phyloP scores from a whole-genome alignment of 345 rosid species.

The Ceriops zippeliana region DNA sequence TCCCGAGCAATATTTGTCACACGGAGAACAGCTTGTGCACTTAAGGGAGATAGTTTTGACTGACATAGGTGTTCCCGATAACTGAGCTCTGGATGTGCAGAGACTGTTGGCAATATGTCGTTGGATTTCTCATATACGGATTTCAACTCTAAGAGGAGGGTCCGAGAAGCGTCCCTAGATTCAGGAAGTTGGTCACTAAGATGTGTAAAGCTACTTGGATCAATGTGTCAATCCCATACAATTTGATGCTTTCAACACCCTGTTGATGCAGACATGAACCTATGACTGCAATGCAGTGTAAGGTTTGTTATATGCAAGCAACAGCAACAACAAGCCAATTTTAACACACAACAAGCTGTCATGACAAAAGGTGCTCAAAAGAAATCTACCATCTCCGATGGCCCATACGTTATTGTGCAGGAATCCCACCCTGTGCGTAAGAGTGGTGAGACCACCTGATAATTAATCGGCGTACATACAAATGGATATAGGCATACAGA shows the following conservation, averaged over 20 bases:
- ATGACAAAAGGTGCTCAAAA: too few species aligned
- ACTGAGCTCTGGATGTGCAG: conserved; percentile 42
- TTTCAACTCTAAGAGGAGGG: conserved; percentile 77
- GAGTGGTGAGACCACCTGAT: too few species aligned
- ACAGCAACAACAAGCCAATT: too few species aligned
- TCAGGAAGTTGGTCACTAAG: conserved; percentile 94
- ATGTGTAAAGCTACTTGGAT: conserved; percentile 76
- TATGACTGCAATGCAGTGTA: not conserved
- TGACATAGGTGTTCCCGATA: conserved; percentile 83
- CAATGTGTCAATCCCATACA: conserved; percentile 79
- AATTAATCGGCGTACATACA: too few species aligned
- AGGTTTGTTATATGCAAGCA: not conserved
- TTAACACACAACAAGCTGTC: too few species aligned
- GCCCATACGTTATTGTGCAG: too few species aligned
- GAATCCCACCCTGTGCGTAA: too few species aligned
- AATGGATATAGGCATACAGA: too few species aligned
- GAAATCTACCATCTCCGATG: too few species aligned
- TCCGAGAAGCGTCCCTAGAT: conserved; percentile 88
- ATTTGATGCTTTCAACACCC: conserved; percentile 80
- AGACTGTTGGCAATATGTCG: conserved; percentile 23
- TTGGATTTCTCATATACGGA: conserved; percentile 57
- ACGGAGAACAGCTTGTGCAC: conserved; percentile 90
- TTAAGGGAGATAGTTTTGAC: conserved; percentile 72
- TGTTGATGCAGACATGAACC: conserved; percentile 25
- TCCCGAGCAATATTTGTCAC: conserved; percentile 64